Base-by-base conservation (phyloP, 805 yeast genomes). In the Saturnispora besseyi region DNA sequence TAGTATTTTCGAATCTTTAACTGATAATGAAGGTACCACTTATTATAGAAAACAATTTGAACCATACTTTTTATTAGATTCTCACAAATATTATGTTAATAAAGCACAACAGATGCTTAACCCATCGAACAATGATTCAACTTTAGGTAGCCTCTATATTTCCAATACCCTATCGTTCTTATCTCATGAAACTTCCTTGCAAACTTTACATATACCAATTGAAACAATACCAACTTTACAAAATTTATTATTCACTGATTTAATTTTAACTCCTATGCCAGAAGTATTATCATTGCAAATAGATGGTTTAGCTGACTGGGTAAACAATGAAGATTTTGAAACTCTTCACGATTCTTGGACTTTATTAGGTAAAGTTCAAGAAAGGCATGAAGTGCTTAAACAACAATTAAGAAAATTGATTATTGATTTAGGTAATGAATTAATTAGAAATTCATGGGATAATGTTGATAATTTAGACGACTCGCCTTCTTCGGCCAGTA, bases 1-100 rank as follows among this genome's bases (percentile, higher is more conserved):
- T 13, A 72, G 71, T 40, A 86, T 90, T 89, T 73, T 87, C 61
- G 93, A 87, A 59, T 67, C 82, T 5, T 65, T 87, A 33, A 65
- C 72, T 4, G 84, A 78, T 40, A 70, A 63, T n/a, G 62, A 66
- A 22, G 75, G 77, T 5, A 89, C 82, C 51, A 81, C 77, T 49
- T 83, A 79, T 55, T 88, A 84, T 59, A 68, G 72, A 26, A 74
- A 71, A 18, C 73, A 68, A 41, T 84, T 89, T 62, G 96, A 87
- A 57, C 89, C 87, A 0, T 66, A 62, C 45, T 73, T 87, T 41
- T 59, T 87, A 46, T 60, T 68, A 4, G 73, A 73, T 31, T 77
- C 91, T 1, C 76, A 72, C 50, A 63, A 65, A 1, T 87, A 76
- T 61, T 90, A 83, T 60, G 59, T 67, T 12, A 61, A 60, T 8